Percentiles rank a stretch among this genome's conserved stretches.
Evolutionary conservation across 768 basidiomycete species (phyloP).

Genomic region (Crassisporium funariophilum): DNA sequence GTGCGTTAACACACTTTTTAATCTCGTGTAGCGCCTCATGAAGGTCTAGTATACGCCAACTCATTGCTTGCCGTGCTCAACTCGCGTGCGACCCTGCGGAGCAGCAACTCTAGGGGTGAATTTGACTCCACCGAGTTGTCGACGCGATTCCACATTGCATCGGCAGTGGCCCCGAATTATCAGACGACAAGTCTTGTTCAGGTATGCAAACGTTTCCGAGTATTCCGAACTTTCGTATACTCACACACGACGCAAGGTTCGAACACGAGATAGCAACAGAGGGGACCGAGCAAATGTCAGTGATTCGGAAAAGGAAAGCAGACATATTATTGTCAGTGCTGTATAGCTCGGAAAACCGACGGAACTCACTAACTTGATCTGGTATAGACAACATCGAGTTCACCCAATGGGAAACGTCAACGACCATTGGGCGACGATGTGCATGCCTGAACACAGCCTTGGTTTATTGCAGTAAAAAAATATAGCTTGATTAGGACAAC

Average conservation of each 20-base stretch:
- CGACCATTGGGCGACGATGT: no score
- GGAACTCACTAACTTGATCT: background rate
- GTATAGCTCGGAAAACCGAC: background rate
- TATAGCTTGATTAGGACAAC: no score
- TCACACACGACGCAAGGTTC: conserved; percentile 9
- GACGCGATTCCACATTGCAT: conserved; percentile 35
- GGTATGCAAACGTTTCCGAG: conserved; percentile 11
- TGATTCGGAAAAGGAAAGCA: conserved; percentile 1
- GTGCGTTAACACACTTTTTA: no score
- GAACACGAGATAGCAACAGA: conserved; percentile 15
- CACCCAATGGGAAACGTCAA: no score
- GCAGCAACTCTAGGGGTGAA: conserved; percentile 16
- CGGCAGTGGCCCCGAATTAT: conserved; percentile 25
- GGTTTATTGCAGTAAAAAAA: no score
- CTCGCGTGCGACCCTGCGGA: conserved; percentile 37
- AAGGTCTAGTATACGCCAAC: conserved; percentile 45
- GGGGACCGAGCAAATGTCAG: background rate
- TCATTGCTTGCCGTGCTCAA: conserved; percentile 49
- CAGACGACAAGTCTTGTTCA: conserved; percentile 21
- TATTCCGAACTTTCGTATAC: background rate
- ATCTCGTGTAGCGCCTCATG: no score
- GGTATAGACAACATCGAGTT: background rate
- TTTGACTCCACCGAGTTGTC: conserved; percentile 31
- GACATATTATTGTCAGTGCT: background rate
- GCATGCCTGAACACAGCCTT: no score